These are phyloP conservation scores for Erodium chrysanthum DNA, from an alignment of 441 rosid species.

Conservation along the genomic window DNA sequence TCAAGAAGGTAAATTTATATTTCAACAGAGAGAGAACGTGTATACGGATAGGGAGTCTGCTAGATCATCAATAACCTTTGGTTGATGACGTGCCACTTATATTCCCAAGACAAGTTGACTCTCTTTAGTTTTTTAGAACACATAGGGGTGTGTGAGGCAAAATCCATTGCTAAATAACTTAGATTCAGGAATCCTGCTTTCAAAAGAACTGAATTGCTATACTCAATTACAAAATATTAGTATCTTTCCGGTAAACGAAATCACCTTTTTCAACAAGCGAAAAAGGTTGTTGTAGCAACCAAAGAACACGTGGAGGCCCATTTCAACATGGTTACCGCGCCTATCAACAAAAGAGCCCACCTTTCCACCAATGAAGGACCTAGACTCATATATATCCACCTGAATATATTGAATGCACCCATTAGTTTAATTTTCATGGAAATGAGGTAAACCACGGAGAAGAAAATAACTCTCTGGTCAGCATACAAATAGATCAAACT, in stretches of 20 bases:
- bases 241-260: not conserved
- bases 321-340: conserved; percentile 91
- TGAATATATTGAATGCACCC: conserved; percentile 23
- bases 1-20: not conserved
- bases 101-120: no score
- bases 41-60: not conserved
- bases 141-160: no score
- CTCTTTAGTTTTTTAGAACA: no score
- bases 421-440: not conserved
- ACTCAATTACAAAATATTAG: not conserved
- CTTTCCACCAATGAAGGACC: conserved; percentile 90
- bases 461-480: not conserved
- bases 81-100: no score
- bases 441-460: not conserved
- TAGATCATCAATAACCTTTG: not conserved
- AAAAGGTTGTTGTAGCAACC: conserved; percentile 97
- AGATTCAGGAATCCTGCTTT: not conserved
- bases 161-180: no score
- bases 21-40: not conserved
- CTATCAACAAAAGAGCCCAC: conserved; percentile 92
- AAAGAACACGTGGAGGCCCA: conserved; percentile 96
- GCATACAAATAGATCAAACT: not conserved
- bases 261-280: conserved; percentile 91
- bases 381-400: conserved; percentile 92
- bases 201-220: not conserved